A percentile compares a stretch with the other conserved stretches of the same genome.
Conservation (phyloP, 441 rosid species). For the Bocquillonia castaneifolia region DNA sequence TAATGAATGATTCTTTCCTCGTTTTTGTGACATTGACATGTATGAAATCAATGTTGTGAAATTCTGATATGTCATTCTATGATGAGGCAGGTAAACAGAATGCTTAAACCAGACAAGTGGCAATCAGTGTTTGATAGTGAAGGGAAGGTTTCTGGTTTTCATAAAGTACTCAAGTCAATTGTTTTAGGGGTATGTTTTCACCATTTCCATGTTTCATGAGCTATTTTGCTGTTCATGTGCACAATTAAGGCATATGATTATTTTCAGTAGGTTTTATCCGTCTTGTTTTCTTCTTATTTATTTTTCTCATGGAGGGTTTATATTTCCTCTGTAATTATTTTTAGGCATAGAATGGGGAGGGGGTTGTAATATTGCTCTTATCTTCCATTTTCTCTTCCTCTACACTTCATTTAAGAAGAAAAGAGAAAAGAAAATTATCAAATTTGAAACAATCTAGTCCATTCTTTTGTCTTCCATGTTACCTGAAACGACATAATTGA, state of each 20-base stretch:
- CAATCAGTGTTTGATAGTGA: conserved; percentile 63
- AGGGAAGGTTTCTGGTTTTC: conserved; percentile 79
- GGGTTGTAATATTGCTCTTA: no score
- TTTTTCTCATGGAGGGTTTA: no score
- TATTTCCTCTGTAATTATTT: no score
- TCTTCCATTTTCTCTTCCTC: not conserved
- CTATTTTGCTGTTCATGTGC: no score
- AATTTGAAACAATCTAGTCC: not conserved
- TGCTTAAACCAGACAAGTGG: conserved; percentile 95
- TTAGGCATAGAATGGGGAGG: no score
- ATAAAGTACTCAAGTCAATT: conserved; percentile 72
- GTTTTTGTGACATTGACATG: conserved; percentile 8
- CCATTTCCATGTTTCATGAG: no score
- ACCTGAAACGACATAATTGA: not conserved
- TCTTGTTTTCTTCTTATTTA: no score
- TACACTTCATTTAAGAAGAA: not conserved
- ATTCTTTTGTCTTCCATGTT: not conserved
- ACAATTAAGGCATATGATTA: no score
- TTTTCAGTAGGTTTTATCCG: no score
- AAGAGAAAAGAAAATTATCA: not conserved
- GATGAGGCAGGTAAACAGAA: conserved; percentile 59
- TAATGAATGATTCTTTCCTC: not conserved
- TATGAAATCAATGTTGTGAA: not conserved
- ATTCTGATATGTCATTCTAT: conserved; percentile 20
- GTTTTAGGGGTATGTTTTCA: conserved; percentile 79